Conservation (phyloP, 1,284 basidiomycete genomes). For the Microbotryum lychnidis-dioicae region DNA sequence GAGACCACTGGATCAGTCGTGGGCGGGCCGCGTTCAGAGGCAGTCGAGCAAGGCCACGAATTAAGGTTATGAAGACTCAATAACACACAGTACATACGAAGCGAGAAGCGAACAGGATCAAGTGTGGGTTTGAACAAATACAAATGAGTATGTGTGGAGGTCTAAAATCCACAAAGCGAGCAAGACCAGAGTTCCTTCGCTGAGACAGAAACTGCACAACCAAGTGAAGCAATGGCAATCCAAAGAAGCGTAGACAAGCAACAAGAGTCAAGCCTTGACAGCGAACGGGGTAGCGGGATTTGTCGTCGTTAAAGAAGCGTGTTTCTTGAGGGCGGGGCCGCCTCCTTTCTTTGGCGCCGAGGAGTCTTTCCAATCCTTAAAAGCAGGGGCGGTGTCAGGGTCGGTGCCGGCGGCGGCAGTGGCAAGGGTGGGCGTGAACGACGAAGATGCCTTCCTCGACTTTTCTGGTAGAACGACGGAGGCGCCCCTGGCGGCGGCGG, state of each 20-base stretch:
- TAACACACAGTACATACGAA: too few species aligned
- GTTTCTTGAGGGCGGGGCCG: not conserved
- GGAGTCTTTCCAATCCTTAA: not conserved
- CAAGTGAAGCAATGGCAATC: not conserved
- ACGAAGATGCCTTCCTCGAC: not conserved
- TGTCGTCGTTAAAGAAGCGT: too few species aligned
- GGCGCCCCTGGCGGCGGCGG: constrained; percentile 28
- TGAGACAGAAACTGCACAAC: not conserved
- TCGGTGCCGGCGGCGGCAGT: not conserved
- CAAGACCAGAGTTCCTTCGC: not conserved
- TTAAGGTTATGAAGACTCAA: too few species aligned
- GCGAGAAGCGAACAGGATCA: too few species aligned
- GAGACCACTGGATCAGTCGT: too few species aligned
- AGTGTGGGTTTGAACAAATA: too few species aligned
- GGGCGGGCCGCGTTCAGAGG: too few species aligned
- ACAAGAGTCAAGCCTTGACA: constrained; percentile 6
- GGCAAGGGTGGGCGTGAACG: not conserved
- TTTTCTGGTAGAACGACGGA: constrained; percentile 3
- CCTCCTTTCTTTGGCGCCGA: not conserved
- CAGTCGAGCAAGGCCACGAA: too few species aligned
- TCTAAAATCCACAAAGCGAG: not conserved
- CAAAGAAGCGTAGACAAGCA: not conserved
- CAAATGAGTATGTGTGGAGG: too few species aligned
- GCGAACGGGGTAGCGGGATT: constrained; percentile 4
- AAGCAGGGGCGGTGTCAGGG: too few species aligned